phyloP scores from a whole-genome alignment of 73 alveolate genomes.

The Urostyla sp. region DNA sequence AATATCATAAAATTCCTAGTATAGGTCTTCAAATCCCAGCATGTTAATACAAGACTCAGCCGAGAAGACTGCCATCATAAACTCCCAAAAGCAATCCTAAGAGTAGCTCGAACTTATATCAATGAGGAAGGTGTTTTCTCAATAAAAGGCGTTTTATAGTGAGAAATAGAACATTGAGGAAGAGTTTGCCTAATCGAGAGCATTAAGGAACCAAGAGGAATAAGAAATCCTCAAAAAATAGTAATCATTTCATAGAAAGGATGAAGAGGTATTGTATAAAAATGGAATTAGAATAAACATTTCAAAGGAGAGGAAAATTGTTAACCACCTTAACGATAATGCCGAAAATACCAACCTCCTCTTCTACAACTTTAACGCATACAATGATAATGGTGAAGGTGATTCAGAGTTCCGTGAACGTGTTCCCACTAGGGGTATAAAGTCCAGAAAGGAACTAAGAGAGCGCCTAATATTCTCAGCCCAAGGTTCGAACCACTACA shows the following conservation, averaged over 20 bases:
- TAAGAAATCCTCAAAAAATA: no score
- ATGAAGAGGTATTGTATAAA: conserved; percentile 13
- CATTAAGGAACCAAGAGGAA: no score
- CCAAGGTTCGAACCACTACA: not conserved
- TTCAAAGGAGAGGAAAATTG: conserved; percentile 19
- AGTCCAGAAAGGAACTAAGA: conserved; percentile 45
- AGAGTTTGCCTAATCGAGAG: no score
- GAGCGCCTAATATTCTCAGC: conserved; percentile 35
- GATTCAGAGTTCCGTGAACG: conserved; percentile 30
- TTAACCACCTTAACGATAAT: conserved; percentile 18
- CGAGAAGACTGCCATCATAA: no score
- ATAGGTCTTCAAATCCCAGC: no score
- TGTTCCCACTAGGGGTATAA: conserved; percentile 47
- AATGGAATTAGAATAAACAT: conserved; percentile 33
- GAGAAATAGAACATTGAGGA: no score
- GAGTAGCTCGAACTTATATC: no score
- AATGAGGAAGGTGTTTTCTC: no score
- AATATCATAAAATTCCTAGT: no score
- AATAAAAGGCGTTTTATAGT: no score
- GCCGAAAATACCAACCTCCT: conserved; percentile 38
- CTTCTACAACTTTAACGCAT: conserved; percentile 50
- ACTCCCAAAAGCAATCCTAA: no score
- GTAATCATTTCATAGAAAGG: conserved; percentile 19
- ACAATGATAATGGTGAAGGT: conserved; percentile 31
- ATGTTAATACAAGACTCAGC: no score